Evolutionary conservation across 2,329 filamentous ascomycete genomes (phyloP).

Genomic region (Paracoccidioides lutzii): DNA sequence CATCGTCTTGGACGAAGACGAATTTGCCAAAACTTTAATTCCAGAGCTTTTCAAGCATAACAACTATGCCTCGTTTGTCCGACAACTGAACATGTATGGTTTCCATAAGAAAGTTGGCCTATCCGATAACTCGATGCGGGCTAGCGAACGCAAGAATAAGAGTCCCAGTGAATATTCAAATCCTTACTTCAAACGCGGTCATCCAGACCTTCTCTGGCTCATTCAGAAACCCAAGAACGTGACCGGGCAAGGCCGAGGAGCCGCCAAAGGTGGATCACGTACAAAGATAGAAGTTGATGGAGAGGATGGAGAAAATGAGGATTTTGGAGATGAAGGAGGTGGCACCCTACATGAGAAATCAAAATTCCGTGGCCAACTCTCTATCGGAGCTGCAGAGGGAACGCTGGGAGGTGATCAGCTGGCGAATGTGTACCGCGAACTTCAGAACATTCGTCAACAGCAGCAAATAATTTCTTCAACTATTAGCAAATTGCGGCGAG

Average conservation of each 20-base stretch:
- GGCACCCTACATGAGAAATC: conserved; percentile 23
- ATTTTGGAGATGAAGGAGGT: conserved; percentile 32
- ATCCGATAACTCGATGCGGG: conserved; percentile 94
- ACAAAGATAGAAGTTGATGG: conserved; percentile 48
- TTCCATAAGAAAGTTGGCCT: conserved; percentile 65
- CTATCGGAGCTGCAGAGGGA: conserved; percentile 24
- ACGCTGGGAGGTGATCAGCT: conserved; percentile 59
- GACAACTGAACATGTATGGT: conserved; percentile 55
- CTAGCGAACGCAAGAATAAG: conserved; percentile 93
- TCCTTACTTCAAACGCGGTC: conserved; percentile 84
- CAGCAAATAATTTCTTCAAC: conserved; percentile 76
- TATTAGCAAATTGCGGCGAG: conserved; percentile 65
- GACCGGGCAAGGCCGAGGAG: conserved; percentile 40
- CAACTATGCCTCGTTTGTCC: conserved; percentile 65
- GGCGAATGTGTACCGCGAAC: conserved; percentile 61
- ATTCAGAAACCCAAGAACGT: conserved; percentile 89
- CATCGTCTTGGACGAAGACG: conserved; percentile 91
- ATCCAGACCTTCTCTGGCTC: conserved; percentile 85
- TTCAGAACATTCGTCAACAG: conserved; percentile 70
- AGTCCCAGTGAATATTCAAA: conserved; percentile 98
- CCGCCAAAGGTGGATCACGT: conserved; percentile 26
- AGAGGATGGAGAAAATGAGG: conserved; percentile 58
- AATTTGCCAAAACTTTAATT: conserved; percentile 61
- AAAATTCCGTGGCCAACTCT: conserved; percentile 29
- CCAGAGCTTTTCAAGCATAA: conserved; percentile 69